A percentile compares a stretch with the other conserved stretches of the same genome.
Conservation (phyloP, 371 early-diverging fungal species). For the Mucor plumbeus region DNA sequence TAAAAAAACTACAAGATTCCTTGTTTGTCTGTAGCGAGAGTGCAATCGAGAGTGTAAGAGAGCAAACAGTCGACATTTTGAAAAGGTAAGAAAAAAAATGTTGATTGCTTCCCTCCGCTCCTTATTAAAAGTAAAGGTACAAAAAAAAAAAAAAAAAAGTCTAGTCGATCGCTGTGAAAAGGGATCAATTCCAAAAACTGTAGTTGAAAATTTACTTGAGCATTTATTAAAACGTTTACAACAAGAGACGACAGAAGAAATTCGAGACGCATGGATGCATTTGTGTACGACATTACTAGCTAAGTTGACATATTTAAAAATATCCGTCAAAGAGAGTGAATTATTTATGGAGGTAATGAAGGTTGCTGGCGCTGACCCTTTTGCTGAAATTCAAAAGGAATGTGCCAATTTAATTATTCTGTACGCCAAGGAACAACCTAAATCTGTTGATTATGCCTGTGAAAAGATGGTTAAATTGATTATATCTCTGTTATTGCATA, state of each 20-base stretch:
- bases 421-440: constrained; percentile 21
- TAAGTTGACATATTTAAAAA: constrained; percentile 2
- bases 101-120: not conserved
- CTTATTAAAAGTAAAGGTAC: no score
- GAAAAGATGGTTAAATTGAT: constrained; percentile 28
- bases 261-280: constrained; percentile 31
- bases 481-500: constrained; percentile 29
- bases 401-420: constrained; percentile 15
- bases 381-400: constrained; percentile 37
- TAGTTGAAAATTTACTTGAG: not conserved
- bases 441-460: constrained; percentile 32
- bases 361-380: constrained; percentile 25
- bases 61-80: constrained; percentile 27
- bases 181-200: not conserved
- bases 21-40: constrained; percentile 29
- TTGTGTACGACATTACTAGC: constrained; percentile 1
- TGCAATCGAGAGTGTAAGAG: constrained; percentile 34
- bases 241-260: constrained; percentile 36
- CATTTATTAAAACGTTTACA: not conserved
- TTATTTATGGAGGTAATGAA: constrained; percentile 22
- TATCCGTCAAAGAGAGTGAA: constrained; percentile 9
- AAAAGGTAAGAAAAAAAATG: constrained; percentile 17
- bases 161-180: constrained; percentile 7
- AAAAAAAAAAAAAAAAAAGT: not conserved
- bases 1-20: not conserved